Evolutionary conservation across 129 eudicot genomes (phyloP), one percentile per base, ranked within the genome.

Genomic region (Ambrosia trifida): DNA sequence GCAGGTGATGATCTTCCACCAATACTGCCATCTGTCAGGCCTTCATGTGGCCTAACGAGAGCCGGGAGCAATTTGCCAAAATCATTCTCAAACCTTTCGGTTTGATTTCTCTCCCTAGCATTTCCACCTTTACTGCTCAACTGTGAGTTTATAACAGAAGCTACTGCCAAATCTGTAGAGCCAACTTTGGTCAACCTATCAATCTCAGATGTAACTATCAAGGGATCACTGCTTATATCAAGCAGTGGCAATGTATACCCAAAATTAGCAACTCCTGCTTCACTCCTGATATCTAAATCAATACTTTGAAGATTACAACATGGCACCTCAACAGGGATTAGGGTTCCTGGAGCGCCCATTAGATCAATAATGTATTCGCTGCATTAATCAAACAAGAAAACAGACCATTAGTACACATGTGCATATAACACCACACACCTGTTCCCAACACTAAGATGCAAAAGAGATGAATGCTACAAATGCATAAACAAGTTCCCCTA

Each of bases 291-390:
- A 82, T 89, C 98, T 47, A 88, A 49, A 19, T 72, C 93, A 66
- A 78, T 66, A 75, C 50, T 80, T 63, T 79, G 87, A 73, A 81
- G 79, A 64, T 79, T 90, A 82, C 65, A 64, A 66, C 91, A 75
- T 64, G 91, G 90, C 66, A 83, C 87, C 84, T 93, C 98, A 33
- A 87, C 81, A 64, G 98, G 98, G 64, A 93, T 93, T 51, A 93
- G 81, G n/a, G 98, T 80, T 43, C 98, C 98, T 31, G 98, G 98
- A 78, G 96, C 96, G 75, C 96, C 96, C 98, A 93, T 93, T 62
- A 93, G 78, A 83, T 93, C 98, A 67, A 93, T 85, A 60, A 93
- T 89, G 79, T 82, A 89, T 82, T 93, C 98, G 59, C 98, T 93
- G 95, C 89, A 59, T 31, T 0, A 9, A 12, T 59, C 40, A 32